Conservation (phyloP, 2,329 filamentous ascomycete genomes). For the Aaosphaeria arxii region DNA sequence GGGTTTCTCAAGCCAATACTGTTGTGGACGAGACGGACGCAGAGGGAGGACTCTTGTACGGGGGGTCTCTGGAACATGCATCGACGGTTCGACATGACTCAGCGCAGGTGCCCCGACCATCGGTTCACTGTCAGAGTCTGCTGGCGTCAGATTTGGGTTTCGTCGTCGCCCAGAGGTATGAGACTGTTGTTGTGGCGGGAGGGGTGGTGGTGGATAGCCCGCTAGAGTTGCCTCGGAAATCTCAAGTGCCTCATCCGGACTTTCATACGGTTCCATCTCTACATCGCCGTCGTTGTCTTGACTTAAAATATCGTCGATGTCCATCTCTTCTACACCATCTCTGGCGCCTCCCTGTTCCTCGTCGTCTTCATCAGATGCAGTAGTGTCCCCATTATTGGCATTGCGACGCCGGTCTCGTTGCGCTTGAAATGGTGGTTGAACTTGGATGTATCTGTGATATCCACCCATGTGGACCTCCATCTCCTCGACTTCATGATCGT, state of each 20-base stretch:
- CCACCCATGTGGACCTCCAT: slow-evolving; percentile 36
- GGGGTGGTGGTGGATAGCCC: slow-evolving; percentile 68
- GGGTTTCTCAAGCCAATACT: slow-evolving; percentile 85
- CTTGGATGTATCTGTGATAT: slow-evolving; percentile 21
- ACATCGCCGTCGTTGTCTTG: slow-evolving; percentile 49
- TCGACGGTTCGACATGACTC: slow-evolving; percentile 61
- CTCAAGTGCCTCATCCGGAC: slow-evolving; percentile 65
- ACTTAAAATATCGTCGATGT: slow-evolving; percentile 41
- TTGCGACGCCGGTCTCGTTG: slow-evolving; percentile 34
- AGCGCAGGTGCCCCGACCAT: slow-evolving; percentile 57
- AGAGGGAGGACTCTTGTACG: slow-evolving; percentile 39
- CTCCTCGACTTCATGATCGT: slow-evolving; percentile 73
- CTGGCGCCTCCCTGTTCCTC: slow-evolving; percentile 35
- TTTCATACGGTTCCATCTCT: slow-evolving; percentile 47
- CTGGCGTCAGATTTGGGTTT: slow-evolving; percentile 64
- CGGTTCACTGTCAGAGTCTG: slow-evolving; percentile 70
- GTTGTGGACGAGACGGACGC: slow-evolving; percentile 59
- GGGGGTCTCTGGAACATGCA: slow-evolving; percentile 81
- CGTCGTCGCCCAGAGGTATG: slow-evolving; percentile 41
- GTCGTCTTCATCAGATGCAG: slow-evolving; percentile 43
- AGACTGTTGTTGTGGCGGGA: slow-evolving; percentile 46
- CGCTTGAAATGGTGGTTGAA: slow-evolving; percentile 24
- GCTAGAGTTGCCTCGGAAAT: slow-evolving; percentile 75
- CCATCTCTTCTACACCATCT: slow-evolving; percentile 46
- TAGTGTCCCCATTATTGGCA: slow-evolving; percentile 46